phyloP scores from a whole-genome alignment of 2,329 filamentous ascomycete species.

The Phialophora verrucosa region DNA sequence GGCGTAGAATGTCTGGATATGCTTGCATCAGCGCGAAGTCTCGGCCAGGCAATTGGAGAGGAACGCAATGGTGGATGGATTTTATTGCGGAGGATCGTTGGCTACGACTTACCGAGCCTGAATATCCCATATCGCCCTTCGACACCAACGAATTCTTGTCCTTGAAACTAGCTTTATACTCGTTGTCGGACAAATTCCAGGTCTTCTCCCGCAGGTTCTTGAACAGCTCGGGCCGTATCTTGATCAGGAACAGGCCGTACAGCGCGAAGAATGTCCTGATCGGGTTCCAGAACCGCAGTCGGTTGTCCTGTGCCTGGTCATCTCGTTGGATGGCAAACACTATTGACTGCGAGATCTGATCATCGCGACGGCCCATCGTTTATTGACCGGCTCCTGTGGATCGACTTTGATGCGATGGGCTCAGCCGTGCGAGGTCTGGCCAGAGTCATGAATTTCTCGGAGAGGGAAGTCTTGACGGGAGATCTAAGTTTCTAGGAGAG shows the following conservation, averaged over 20 bases:
- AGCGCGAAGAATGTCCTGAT: conserved; percentile 57
- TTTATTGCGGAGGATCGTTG: no score
- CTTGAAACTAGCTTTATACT: conserved; percentile 61
- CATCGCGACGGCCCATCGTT: conserved; percentile 29
- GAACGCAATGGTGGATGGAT: no score
- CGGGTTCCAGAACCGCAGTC: conserved; percentile 48
- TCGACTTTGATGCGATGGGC: background rate
- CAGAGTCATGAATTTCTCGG: background rate
- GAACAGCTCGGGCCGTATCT: conserved; percentile 58
- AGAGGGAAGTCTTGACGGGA: background rate
- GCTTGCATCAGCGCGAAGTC: background rate
- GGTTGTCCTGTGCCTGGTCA: conserved; percentile 16
- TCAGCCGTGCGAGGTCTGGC: background rate
- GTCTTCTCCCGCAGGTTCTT: conserved; percentile 56
- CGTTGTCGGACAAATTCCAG: conserved; percentile 61
- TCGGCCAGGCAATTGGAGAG: no score
- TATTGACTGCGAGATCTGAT: conserved; percentile 50
- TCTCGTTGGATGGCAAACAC: conserved; percentile 46
- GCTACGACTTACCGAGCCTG: conserved; percentile 58
- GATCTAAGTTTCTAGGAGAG: no score
- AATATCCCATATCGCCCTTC: conserved; percentile 74
- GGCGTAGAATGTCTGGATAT: conserved; percentile 66
- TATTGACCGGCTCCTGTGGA: background rate
- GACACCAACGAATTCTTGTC: conserved; percentile 56
- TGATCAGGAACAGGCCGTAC: conserved; percentile 56